Conservation (phyloP, 257 asterid genomes). For the Linderniella brevidens region DNA sequence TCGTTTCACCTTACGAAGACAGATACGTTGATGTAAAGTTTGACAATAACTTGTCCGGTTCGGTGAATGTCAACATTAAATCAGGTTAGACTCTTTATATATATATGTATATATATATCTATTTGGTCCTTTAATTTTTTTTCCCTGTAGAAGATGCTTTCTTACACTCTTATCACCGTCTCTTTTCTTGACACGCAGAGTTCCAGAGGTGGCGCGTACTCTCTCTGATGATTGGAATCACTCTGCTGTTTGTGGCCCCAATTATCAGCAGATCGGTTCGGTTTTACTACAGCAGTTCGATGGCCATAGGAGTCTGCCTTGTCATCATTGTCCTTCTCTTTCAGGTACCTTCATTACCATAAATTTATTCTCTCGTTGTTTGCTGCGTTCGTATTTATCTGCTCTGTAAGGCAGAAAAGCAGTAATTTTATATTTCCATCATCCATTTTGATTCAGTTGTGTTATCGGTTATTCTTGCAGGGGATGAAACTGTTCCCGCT, state of each 20-base stretch:
- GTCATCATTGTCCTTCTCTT: slow-evolving; percentile 64
- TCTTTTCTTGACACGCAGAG: slow-evolving; percentile 27
- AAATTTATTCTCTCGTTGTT: background rate
- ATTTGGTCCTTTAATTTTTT: background rate
- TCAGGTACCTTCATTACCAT: slow-evolving; percentile 36
- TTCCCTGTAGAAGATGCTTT: slow-evolving; percentile 1
- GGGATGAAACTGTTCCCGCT: slow-evolving; percentile 86
- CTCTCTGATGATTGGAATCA: slow-evolving; percentile 46
- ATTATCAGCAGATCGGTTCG: slow-evolving; percentile 81
- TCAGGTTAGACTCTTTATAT: slow-evolving; percentile 29
- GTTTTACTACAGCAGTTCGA: slow-evolving; percentile 79
- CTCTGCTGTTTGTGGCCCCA: slow-evolving; percentile 56
- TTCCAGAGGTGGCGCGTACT: slow-evolving; percentile 61
- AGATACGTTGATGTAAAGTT: slow-evolving; percentile 65
- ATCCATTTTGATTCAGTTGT: slow-evolving; percentile 1
- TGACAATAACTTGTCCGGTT: slow-evolving; percentile 45
- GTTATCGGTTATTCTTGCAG: slow-evolving; percentile 21
- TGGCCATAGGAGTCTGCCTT: slow-evolving; percentile 75
- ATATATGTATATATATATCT: slow-evolving; percentile 7
- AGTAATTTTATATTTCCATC: too few species aligned
- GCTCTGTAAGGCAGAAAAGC: too few species aligned
- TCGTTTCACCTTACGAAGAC: slow-evolving; percentile 54
- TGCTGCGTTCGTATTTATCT: background rate
- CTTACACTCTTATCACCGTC: slow-evolving; percentile 4
- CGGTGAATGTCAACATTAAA: slow-evolving; percentile 33